Evolutionary conservation across 192 early-diverging fungal genomes (phyloP), one percentile per base, ranked within the genome.

Genomic region (Entomortierella lignicola): DNA sequence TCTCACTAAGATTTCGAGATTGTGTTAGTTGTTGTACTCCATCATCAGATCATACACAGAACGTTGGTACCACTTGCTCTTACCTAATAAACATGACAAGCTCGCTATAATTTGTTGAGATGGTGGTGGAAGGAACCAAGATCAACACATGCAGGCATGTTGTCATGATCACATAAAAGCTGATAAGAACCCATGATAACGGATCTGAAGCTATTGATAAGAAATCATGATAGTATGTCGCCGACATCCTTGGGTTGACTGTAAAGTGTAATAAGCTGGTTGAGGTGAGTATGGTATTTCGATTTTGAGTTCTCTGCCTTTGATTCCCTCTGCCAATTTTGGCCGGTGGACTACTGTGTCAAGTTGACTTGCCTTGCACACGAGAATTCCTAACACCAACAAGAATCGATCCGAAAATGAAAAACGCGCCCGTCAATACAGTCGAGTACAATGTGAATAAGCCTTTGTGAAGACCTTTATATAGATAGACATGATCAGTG

Each of bases 211-310:
- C 20, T 23, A 79, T 65, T 37, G 75, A 43, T 20, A 65, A 11
- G 0, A 79, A 21, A 30, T 69, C 66, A 41, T 79, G 75, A 13
- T 70, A 58, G 8, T 52, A 55, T 29, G 67, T 79, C 13, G 75
- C 59, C 1, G 75, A 79, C 44, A 69, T 32, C 47, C 75, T 63
- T 29, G 75, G 75, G 37, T 79, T 79, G 55, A 79, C 75, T 77
- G 60, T 31, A 21, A 31, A n/a, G 12, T 8, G 12, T 6, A 51
- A 23, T 18, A 42, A 25, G 0, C 2, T 7, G 1, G 6, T n/a
- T n/a, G n/a, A n/a, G n/a, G n/a, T n/a, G n/a, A n/a, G n/a, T n/a
- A 43, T 55, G 34, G 10, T 37, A 17, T 20, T 55, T 37, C 18
- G 31, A 8, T 41, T 21, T 20, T 2, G 18, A 47, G 8, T 43